Percentiles rank a stretch among this genome's conserved stretches.
Conservation (phyloP, 139 green algal species). For the Microglena sp. region DNA sequence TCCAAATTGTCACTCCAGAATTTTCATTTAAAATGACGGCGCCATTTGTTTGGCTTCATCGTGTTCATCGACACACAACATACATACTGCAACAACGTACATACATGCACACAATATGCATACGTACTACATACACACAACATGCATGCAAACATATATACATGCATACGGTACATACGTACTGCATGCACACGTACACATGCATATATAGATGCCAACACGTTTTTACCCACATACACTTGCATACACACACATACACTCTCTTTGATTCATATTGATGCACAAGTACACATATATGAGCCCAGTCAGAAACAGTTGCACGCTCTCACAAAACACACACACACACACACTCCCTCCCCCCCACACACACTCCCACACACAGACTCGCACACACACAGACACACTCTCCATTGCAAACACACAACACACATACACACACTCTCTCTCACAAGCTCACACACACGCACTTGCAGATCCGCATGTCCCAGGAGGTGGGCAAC, state of each 20-base stretch:
- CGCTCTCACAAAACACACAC: background rate
- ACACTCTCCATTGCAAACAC: background rate
- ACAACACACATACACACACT: background rate
- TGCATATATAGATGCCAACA: too few relatives aligned
- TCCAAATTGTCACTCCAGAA: too few relatives aligned
- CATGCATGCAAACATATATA: too few relatives aligned
- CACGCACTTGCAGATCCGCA: constrained; percentile 35
- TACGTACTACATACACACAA: too few relatives aligned
- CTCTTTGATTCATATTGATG: too few relatives aligned
- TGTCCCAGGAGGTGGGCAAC: constrained; percentile 61
- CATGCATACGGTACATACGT: too few relatives aligned
- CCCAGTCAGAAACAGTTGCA: background rate
- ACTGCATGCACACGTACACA: too few relatives aligned
- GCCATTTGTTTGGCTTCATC: too few relatives aligned
- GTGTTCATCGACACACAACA: too few relatives aligned
- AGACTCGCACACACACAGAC: background rate
- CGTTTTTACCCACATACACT: background rate
- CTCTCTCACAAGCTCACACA: background rate
- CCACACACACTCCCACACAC: background rate
- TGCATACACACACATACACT: constrained; percentile 1
- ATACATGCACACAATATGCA: too few relatives aligned
- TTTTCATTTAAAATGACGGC: too few relatives aligned
- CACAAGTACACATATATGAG: background rate
- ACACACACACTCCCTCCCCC: background rate
- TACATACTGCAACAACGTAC: too few relatives aligned